Percentiles rank a stretch among this genome's conserved stretches.
Conservation (phyloP, 371 early-diverging fungal genomes). For the Apophysomyces sp. region DNA sequence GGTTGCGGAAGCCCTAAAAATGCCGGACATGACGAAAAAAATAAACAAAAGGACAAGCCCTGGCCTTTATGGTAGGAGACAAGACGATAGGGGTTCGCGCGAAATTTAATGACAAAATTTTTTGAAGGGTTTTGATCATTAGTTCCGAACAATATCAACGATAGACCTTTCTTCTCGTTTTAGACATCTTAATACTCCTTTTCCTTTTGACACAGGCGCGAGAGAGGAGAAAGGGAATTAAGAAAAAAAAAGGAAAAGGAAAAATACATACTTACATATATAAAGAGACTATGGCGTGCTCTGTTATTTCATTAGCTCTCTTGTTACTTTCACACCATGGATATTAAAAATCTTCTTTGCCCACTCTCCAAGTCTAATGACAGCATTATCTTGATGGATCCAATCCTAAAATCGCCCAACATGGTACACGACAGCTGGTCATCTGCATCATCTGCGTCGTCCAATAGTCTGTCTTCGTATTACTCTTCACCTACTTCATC, state of each 20-base stretch:
- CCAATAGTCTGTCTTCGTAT: conserved; percentile 6
- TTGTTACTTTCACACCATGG: conserved; percentile 7
- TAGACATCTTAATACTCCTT: neutral
- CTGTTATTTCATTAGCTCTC: neutral
- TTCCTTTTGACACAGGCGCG: neutral
- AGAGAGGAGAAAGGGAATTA: neutral
- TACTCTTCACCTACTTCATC: conserved; percentile 11
- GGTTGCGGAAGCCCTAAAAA: neutral
- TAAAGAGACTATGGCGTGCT: neutral
- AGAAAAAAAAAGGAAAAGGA: neutral
- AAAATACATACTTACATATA: neutral
- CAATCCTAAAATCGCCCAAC: conserved; percentile 7
- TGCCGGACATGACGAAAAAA: neutral
- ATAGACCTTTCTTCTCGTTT: neutral
- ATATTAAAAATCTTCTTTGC: conserved; percentile 21
- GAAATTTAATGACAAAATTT: neutral
- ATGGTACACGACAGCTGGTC: neutral
- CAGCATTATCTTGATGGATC: neutral
- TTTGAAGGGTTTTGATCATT: neutral
- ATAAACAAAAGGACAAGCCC: neutral
- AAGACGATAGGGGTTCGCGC: neutral
- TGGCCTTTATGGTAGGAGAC: neutral
- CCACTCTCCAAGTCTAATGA: neutral
- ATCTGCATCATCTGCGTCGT: conserved; percentile 7
- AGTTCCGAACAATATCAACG: neutral